Percentiles rank a stretch among this genome's conserved stretches.
These are phyloP conservation scores for Chenopodium album DNA, from an alignment of 148 eudicot genomes.

Conservation along the genomic window DNA sequence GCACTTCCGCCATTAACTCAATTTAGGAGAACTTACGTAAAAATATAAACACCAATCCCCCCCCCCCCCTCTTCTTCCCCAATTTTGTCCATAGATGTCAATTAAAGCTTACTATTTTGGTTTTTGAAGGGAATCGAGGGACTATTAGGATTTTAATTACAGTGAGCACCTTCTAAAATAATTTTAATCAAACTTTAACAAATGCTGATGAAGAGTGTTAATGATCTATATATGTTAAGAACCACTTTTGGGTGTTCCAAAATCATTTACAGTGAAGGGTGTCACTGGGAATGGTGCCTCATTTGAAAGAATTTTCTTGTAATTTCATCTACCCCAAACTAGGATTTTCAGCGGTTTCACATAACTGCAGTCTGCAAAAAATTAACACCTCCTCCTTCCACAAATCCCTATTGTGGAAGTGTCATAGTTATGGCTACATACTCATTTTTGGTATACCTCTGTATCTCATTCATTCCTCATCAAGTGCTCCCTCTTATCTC, in stretches of 20 bases:
- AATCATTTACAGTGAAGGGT: neutral
- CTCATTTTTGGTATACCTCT: too few species aligned
- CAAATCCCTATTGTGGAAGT: too few species aligned
- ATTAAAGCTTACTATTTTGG: too few species aligned
- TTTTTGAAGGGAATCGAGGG: neutral
- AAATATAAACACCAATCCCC: neutral
- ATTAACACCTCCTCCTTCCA: too few species aligned
- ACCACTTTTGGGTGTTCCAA: neutral
- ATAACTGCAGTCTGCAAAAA: neutral
- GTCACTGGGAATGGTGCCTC: neutral
- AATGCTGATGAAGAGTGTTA: too few species aligned
- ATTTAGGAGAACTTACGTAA: neutral
- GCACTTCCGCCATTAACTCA: neutral
- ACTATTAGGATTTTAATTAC: neutral
- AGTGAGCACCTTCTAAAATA: neutral
- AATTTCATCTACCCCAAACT: neutral
- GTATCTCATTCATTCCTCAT: too few species aligned
- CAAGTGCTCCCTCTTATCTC: too few species aligned
- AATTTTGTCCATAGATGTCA: neutral
- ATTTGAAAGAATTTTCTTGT: neutral
- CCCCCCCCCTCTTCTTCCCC: neutral
- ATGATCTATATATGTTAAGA: too few species aligned
- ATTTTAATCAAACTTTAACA: neutral
- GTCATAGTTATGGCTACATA: too few species aligned
- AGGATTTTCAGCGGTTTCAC: neutral